Evolutionary conservation across 768 basidiomycete genomes (phyloP).

Genomic region (Mycena latifolia): DNA sequence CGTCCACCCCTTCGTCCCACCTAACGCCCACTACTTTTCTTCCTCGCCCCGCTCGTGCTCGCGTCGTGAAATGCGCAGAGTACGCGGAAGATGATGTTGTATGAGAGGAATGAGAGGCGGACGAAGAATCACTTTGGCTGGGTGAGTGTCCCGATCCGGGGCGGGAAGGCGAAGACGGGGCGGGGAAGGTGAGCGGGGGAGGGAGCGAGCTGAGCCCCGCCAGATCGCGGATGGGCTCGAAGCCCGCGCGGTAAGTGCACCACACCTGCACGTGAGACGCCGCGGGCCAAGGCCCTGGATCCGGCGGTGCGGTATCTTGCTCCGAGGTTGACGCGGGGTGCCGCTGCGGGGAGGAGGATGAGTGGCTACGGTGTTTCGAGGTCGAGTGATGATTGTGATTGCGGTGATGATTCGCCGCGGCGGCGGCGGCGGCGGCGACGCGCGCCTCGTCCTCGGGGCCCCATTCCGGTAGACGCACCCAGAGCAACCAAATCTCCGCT

Average conservation of each 20-base stretch:
- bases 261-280: constrained; percentile 9
- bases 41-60: neutral
- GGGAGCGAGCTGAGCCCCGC: neutral
- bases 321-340: no score
- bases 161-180: neutral
- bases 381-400: neutral
- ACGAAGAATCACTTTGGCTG: neutral
- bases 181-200: neutral
- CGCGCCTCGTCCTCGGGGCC: constrained; percentile 39
- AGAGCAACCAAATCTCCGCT: constrained; percentile 79
- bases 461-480: constrained; percentile 71
- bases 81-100: neutral
- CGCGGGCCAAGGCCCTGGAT: neutral
- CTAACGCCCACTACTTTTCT: neutral
- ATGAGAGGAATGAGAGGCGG: neutral
- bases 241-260: constrained; percentile 14
- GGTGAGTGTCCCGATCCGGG: neutral
- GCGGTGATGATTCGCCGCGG: neutral
- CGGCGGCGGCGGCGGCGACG: constrained; percentile 1
- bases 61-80: neutral
- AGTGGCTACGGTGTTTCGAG: neutral
- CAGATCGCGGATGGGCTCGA: constrained; percentile 2
- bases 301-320: no score
- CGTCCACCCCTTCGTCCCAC: constrained; percentile 5
- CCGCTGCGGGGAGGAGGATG: no score